phyloP scores from a whole-genome alignment of 208 protist species.

The Wallacemonas sp. region DNA sequence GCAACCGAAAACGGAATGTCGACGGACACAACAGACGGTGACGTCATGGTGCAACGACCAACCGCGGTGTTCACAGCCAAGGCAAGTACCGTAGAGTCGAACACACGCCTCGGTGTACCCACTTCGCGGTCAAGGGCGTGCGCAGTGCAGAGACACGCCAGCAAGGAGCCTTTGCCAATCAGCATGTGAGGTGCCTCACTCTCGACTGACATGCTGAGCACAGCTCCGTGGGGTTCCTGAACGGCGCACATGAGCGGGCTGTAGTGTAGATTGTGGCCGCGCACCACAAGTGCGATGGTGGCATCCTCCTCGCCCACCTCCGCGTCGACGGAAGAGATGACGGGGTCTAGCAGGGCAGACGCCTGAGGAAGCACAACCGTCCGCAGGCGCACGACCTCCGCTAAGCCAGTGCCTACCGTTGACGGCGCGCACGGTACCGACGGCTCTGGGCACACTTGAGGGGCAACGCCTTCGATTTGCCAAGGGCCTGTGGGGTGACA shows the following conservation, averaged over 20 bases:
- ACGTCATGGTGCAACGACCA: not conserved
- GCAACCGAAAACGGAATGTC: not conserved
- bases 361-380: constrained; percentile 2
- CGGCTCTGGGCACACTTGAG: no score
- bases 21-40: not conserved
- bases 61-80: constrained; percentile 19
- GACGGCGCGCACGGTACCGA: not conserved
- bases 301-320: constrained; percentile 14
- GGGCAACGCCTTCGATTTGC: no score
- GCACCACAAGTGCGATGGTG: constrained; percentile 23
- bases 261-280: constrained; percentile 46
- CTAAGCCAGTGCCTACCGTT: not conserved
- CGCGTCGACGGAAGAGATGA: constrained; percentile 12
- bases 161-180: constrained; percentile 3
- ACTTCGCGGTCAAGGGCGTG: not conserved
- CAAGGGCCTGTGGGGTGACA: no score
- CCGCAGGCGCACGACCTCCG: constrained; percentile 7
- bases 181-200: constrained; percentile 10
- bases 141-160: constrained; percentile 13
- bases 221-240: not conserved
- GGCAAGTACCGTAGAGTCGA: not conserved
- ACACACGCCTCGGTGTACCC: not conserved
- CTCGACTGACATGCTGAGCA: constrained; percentile 5
- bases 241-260: constrained; percentile 26
- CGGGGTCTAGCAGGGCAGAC: constrained; percentile 21